These are phyloP conservation scores for Globisporangium splendens DNA, from an alignment of 352 stramenopile species.

Conservation along the genomic window DNA sequence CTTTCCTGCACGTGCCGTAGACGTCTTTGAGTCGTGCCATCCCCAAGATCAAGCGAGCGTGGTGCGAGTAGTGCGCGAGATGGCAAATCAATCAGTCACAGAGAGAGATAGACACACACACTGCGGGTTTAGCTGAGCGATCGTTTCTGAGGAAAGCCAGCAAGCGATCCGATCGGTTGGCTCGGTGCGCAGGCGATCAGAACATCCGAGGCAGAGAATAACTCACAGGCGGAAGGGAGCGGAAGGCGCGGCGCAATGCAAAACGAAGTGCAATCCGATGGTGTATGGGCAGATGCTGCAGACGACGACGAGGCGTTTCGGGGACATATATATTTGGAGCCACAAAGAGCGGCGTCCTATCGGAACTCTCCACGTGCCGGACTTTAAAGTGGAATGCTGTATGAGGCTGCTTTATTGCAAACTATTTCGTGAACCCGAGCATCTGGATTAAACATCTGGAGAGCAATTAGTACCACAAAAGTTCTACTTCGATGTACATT, in stretches of 20 bases:
- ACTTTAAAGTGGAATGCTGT: not conserved
- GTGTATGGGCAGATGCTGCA: not conserved
- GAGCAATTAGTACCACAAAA: too few species aligned
- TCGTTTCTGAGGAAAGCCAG: too few species aligned
- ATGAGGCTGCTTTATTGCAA: not conserved
- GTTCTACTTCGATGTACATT: too few species aligned
- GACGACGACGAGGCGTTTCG: not conserved
- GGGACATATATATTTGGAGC: not conserved
- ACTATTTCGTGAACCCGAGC: too few species aligned
- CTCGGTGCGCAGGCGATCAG: not conserved
- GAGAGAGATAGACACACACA: too few species aligned
- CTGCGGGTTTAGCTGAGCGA: slow-evolving; percentile 1
- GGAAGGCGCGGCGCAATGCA: not conserved
- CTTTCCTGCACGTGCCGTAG: slow-evolving; percentile 72
- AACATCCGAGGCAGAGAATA: slow-evolving; percentile 9
- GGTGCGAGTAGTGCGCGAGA: slow-evolving; percentile 2
- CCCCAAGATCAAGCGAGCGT: not conserved
- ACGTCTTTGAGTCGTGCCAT: slow-evolving; percentile 77
- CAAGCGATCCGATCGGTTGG: too few species aligned
- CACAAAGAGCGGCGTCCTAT: slow-evolving; percentile 1
- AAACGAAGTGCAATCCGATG: not conserved
- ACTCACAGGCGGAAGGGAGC: slow-evolving; percentile 5
- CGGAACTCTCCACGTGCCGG: slow-evolving; percentile 9
- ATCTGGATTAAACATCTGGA: too few species aligned
- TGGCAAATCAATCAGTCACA: slow-evolving; percentile 12